Conservation (phyloP, 352 stramenopile genomes). For the Globisporangium acanthophoron region DNA sequence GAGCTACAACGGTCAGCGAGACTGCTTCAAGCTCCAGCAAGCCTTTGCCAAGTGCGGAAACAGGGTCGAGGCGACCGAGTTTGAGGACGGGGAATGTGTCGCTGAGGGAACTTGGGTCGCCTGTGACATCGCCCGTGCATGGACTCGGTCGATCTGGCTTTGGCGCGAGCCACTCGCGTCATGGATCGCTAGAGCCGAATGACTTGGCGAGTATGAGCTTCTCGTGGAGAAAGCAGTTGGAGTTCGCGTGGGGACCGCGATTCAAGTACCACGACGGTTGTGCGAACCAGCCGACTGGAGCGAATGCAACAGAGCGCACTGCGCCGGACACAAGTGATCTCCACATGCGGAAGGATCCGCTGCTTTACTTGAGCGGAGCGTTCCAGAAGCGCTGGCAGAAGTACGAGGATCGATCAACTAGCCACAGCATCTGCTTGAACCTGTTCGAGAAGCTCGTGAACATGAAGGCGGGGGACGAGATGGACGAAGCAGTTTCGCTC, state of each 20-base stretch:
- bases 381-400: slow-evolving; percentile 42
- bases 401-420: slow-evolving; percentile 53
- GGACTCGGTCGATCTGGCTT: slow-evolving; percentile 1
- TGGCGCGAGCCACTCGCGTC: slow-evolving; percentile 8
- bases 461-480: slow-evolving; percentile 31
- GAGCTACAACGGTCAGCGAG: neutral
- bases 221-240: slow-evolving; percentile 54
- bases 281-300: neutral
- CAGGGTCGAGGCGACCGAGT: slow-evolving; percentile 1
- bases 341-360: slow-evolving; percentile 25
- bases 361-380: slow-evolving; percentile 40
- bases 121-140: slow-evolving; percentile 13
- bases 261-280: slow-evolving; percentile 35
- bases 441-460: slow-evolving; percentile 42
- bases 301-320: neutral
- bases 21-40: neutral
- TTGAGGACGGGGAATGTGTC: slow-evolving; percentile 6
- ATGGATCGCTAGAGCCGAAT: slow-evolving; percentile 17
- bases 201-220: slow-evolving; percentile 26
- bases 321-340: neutral
- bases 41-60: neutral
- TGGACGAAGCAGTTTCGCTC: slow-evolving; percentile 48
- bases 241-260: slow-evolving; percentile 50
- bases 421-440: slow-evolving; percentile 41
- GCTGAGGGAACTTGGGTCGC: slow-evolving; percentile 9